Evolutionary conservation across 768 basidiomycete genomes (phyloP), one percentile per base, ranked within the genome.

Genomic region (Auriscalpium orientale): DNA sequence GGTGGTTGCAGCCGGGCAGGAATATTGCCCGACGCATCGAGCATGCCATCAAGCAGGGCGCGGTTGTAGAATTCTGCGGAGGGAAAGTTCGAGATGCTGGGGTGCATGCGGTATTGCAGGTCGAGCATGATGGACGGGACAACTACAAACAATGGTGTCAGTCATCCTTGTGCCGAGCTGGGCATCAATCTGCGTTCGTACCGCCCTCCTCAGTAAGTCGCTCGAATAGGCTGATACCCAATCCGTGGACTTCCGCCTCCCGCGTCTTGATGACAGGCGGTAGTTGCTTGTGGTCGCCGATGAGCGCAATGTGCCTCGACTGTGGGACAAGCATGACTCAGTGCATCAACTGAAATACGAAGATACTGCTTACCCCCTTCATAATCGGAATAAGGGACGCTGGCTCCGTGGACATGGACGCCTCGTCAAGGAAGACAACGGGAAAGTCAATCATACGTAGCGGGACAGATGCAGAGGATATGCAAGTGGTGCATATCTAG

Each of bases 241-340:
- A 74, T 2, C 91, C 91, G 16, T 81, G 80, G 20, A 78, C 70
- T 62, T 81, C 78, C 0, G 92, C 94, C 66, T 90, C 83, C 20
- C 77, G 76, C 58, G 88, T 91, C 20, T 82, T 76, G 56, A 95
- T 90, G 58, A 95, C 82, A 0, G 94, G 92, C 8, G 94, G 92
- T 10, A 98, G 76, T 67, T 98, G 94, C 65, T 95, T 95, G 70
- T 98, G 94, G 71, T 98, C 94, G n/a, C 94, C 94, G 62, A 98
- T 95, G 47, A 98, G 80, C 1, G 91, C 82, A 35, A 91, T 76
- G 63, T 97, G 94, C 51, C 75, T 78, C 8, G 85, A 86, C 91
- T 94, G 44, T 12, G 65, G 20, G 49, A 46, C 5, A 28, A 28
- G 7, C 28, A 28, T 28, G 28, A 28, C 28, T 28, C 4, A 7